phyloP scores from a whole-genome alignment of 257 asterid genomes.

The Jasminum sambac region DNA sequence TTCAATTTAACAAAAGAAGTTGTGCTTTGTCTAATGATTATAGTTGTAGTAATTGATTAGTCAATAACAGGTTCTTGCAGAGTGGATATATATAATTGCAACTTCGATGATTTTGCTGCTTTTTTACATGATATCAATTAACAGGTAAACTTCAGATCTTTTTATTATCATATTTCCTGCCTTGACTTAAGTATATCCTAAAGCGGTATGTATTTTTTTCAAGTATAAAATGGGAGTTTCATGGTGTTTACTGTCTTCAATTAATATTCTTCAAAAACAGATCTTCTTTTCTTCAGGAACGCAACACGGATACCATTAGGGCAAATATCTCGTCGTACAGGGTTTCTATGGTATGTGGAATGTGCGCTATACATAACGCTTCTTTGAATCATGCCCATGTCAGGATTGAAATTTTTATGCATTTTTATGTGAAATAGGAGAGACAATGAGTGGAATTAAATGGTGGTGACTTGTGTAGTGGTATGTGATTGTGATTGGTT shows the following conservation, averaged over 20 bases:
- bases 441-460: not conserved
- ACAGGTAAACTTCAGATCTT: conserved; percentile 46
- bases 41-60: conserved; percentile 16
- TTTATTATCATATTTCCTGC: not conserved
- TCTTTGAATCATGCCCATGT: conserved; percentile 24
- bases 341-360: conserved; percentile 66
- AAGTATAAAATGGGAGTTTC: conserved; percentile 14
- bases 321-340: conserved; percentile 67
- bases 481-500: no score
- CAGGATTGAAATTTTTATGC: conserved; percentile 44
- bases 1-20: conserved; percentile 11
- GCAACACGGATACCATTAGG: conserved; percentile 46
- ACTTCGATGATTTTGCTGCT: conserved; percentile 43
- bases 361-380: conserved; percentile 4
- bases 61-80: conserved; percentile 70
- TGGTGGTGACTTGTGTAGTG: no score
- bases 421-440: conserved; percentile 38
- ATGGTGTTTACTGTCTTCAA: conserved; percentile 23
- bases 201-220: conserved; percentile 16
- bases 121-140: conserved; percentile 34
- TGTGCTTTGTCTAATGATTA: conserved; percentile 16
- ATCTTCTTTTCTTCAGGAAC: conserved; percentile 56
- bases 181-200: conserved; percentile 18
- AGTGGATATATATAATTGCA: conserved; percentile 59
- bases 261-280: conserved; percentile 47